Evolutionary conservation across 495 filamentous ascomycete species (phyloP), one percentile per base, ranked within the genome.

Genomic region (Aspergillus saccharolyticus): DNA sequence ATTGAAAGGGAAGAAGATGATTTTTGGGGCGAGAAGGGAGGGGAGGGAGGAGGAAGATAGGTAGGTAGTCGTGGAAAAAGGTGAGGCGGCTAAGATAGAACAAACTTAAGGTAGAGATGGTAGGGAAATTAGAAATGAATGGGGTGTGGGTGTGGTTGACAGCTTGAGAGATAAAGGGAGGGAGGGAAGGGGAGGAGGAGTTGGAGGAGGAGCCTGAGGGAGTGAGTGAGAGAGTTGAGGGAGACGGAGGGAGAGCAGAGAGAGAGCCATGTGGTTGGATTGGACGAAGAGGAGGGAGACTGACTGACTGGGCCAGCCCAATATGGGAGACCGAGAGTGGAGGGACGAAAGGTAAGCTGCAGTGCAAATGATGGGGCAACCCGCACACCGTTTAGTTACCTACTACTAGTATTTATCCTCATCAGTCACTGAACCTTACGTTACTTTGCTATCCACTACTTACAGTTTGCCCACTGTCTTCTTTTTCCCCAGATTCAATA

Each of bases 361-460:
- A 59, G n/a, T n/a, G n/a, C n/a, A n/a, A n/a, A n/a, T n/a, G n/a
- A 60, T 66, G 59, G 61, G 66, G 62, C 65, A 66, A 66, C 59
- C 64, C 61, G 64, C 65, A 66, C 61, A n/a, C n/a, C n/a, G n/a
- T n/a, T n/a, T n/a, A n/a, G n/a, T n/a, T n/a, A n/a, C n/a, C n/a
- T n/a, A n/a, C n/a, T n/a, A n/a, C n/a, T n/a, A n/a, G n/a, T n/a
- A n/a, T n/a, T n/a, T n/a, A n/a, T n/a, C n/a, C n/a, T n/a, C n/a
- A n/a, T n/a, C n/a, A n/a, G n/a, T n/a, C n/a, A n/a, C n/a, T n/a
- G n/a, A n/a, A n/a, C n/a, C n/a, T n/a, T n/a, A n/a, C n/a, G n/a
- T n/a, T n/a, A n/a, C n/a, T n/a, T n/a, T n/a, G n/a, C n/a, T n/a
- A n/a, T n/a, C n/a, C n/a, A n/a, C n/a, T n/a, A n/a, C n/a, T n/a